Evolutionary conservation across 441 rosid species (phyloP).

Genomic region (Gossypium schwendimanii): DNA sequence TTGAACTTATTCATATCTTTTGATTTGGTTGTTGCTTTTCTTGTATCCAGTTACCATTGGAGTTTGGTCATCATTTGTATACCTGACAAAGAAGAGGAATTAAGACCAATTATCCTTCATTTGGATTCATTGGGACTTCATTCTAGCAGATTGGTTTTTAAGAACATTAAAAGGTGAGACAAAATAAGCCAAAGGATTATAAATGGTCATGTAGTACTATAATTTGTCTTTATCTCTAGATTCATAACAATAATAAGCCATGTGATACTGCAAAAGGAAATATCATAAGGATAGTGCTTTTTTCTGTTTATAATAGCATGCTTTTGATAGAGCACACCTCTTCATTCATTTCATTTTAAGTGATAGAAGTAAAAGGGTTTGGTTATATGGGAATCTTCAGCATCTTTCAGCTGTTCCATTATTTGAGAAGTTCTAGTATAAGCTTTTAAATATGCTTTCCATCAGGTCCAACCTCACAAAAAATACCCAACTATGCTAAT

Average conservation of each 20-base stretch:
- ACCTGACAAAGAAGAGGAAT: conserved; percentile 72
- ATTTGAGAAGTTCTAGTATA: no score
- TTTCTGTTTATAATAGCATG: neutral
- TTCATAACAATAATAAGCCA: neutral
- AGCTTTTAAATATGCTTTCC: no score
- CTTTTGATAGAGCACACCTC: neutral
- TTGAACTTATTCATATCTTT: conserved; percentile 11
- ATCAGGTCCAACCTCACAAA: no score
- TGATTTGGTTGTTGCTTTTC: conserved; percentile 19
- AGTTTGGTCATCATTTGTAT: conserved; percentile 87
- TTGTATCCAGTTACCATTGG: conserved; percentile 75
- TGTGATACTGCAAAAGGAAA: neutral
- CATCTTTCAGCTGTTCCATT: neutral
- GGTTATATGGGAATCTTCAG: neutral
- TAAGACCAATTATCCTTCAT: conserved; percentile 80
- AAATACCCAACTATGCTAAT: no score
- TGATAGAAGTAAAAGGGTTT: neutral
- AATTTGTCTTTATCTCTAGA: neutral
- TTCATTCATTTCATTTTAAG: neutral
- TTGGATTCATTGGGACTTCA: conserved; percentile 85
- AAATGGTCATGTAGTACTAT: neutral
- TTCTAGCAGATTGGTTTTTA: conserved; percentile 48
- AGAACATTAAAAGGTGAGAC: conserved; percentile 70
- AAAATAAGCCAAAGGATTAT: conserved; percentile 2
- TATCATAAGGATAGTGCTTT: neutral